Percentiles rank a stretch among this genome's conserved stretches.
Evolutionary conservation across 177 flowering plant genomes (phyloP).

Genomic region (Telopea speciosissima): DNA sequence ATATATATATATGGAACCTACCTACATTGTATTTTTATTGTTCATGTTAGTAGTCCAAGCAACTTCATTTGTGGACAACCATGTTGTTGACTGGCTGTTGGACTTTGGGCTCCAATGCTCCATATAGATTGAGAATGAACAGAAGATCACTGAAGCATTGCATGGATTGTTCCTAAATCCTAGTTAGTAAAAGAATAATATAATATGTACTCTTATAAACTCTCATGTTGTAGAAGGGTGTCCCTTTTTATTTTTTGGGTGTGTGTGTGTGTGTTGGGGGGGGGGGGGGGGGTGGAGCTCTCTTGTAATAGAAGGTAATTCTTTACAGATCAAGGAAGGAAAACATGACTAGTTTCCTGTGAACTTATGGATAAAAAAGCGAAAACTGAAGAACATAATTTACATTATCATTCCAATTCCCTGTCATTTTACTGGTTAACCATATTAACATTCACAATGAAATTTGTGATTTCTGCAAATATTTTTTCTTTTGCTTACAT

Average conservation of each 20-base stretch:
- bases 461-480: background rate
- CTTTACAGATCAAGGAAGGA: background rate
- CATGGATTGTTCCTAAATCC: background rate
- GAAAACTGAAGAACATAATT: background rate
- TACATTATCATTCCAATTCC: background rate
- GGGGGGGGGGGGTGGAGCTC: no score
- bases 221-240: no score
- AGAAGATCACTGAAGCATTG: background rate
- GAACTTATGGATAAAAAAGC: background rate
- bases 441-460: background rate
- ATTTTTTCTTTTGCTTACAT: background rate
- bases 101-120: background rate
- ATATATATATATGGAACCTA: no score
- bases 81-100: background rate
- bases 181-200: background rate
- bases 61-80: background rate
- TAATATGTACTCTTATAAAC: background rate
- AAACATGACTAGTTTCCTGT: background rate
- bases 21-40: background rate
- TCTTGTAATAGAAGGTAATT: background rate
- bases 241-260: no score
- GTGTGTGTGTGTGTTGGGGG: no score
- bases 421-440: background rate
- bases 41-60: background rate
- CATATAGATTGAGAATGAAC: background rate